phyloP scores from a whole-genome alignment of 2,329 filamentous ascomycete genomes.

The Colletotrichum phormii region DNA sequence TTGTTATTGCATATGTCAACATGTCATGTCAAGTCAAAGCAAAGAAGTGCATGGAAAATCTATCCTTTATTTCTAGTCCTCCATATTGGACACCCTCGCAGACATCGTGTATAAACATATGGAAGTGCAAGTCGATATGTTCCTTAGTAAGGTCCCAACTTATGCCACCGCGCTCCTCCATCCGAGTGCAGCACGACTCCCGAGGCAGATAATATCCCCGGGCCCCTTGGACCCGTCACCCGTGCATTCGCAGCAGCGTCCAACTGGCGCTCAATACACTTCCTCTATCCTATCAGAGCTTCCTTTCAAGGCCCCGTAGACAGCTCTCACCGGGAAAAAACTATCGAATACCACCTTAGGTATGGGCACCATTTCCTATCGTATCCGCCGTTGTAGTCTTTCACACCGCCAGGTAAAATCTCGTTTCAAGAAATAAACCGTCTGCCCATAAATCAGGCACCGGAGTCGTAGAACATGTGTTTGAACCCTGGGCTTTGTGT shows the following conservation, averaged over 20 bases:
- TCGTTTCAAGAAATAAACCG: slow-evolving; percentile 3
- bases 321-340: background rate
- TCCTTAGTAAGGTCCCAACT: background rate
- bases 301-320: background rate
- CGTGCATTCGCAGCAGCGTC: background rate
- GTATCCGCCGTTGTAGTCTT: background rate
- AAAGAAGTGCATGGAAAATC: background rate
- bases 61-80: background rate
- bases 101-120: too few species aligned
- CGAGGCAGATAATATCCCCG: background rate
- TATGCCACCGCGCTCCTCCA: background rate
- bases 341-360: background rate
- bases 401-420: slow-evolving; percentile 5
- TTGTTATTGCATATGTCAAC: background rate
- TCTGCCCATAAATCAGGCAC: background rate
- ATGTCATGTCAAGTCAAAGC: background rate
- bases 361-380: background rate
- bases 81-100: background rate
- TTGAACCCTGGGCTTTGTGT: background rate
- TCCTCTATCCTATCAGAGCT: background rate
- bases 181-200: background rate
- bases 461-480: background rate
- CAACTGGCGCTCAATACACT: background rate
- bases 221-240: background rate
- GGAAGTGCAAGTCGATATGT: too few species aligned